Evolutionary conservation across 1,284 basidiomycete species (phyloP).

Genomic region (Ganoderma lucidum): DNA sequence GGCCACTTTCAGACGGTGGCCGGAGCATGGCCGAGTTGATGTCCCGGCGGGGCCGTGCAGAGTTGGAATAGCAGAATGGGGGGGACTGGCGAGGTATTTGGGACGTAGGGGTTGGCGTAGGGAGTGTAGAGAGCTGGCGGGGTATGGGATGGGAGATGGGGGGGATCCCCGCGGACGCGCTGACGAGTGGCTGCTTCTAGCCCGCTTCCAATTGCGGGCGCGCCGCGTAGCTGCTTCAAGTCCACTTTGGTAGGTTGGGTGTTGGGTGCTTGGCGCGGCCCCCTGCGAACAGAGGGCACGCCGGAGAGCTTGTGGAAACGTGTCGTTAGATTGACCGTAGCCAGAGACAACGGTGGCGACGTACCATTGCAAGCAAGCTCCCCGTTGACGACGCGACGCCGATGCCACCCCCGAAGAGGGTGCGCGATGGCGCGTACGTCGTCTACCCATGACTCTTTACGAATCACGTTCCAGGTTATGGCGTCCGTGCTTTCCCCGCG

Average conservation of each 20-base stretch:
- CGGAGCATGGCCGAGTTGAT: neutral
- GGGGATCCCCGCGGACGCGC: neutral
- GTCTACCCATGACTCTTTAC: neutral
- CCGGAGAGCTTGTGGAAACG: neutral
- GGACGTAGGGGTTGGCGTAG: too few species aligned
- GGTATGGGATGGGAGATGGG: neutral
- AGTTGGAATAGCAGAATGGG: neutral
- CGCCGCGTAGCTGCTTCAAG: neutral
- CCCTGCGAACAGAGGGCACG: neutral
- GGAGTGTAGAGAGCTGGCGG: neutral
- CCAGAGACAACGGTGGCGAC: neutral
- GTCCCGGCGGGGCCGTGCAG: too few species aligned
- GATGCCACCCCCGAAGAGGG: neutral
- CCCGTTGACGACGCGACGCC: conserved; percentile 3
- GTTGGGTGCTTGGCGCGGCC: neutral
- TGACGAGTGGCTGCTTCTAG: too few species aligned
- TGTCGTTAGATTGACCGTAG: neutral
- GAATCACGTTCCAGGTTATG: neutral
- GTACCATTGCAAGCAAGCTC: neutral
- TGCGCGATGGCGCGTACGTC: neutral
- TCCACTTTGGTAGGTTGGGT: neutral
- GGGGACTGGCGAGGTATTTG: too few species aligned
- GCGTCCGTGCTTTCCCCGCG: conserved; percentile 1
- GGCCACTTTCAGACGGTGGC: neutral
- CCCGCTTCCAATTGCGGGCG: neutral